Evolutionary conservation across 73 alveolate genomes (phyloP).

Genomic region (Paramecium pentaurelia): DNA sequence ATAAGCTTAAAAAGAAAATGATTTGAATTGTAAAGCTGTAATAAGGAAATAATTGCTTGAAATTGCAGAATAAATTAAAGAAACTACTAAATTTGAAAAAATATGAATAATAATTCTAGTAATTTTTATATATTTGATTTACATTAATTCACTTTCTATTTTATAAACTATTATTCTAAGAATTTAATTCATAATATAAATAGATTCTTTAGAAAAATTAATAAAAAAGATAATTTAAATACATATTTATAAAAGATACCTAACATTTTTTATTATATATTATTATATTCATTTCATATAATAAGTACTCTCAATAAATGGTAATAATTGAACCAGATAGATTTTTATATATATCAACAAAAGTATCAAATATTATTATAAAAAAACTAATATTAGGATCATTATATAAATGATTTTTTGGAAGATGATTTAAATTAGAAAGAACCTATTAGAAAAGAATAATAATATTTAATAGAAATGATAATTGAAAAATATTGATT

Average conservation of each 20-base stretch:
- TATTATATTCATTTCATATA: too few relatives aligned
- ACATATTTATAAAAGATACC: too few relatives aligned
- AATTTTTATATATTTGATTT: background rate
- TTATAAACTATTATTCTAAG: too few relatives aligned
- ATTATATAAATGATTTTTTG: too few relatives aligned
- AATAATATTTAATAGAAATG: background rate
- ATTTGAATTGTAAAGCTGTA: background rate
- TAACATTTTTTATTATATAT: background rate
- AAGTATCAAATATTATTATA: background rate
- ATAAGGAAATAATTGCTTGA: background rate
- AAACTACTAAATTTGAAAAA: background rate
- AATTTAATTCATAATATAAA: too few relatives aligned
- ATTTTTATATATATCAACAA: too few relatives aligned
- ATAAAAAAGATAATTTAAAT: too few relatives aligned
- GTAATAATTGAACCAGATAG: background rate
- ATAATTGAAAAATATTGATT: background rate
- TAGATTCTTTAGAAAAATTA: too few relatives aligned
- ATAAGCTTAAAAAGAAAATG: background rate
- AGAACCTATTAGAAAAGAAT: background rate
- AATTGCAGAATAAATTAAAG: slow-evolving; percentile 1
- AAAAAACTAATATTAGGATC: background rate
- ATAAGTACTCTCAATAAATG: background rate
- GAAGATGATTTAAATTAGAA: too few relatives aligned
- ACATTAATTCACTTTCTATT: background rate
- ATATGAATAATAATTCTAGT: background rate